phyloP scores from a whole-genome alignment of 305 asterid genomes.

The Fraxinus nigra region DNA sequence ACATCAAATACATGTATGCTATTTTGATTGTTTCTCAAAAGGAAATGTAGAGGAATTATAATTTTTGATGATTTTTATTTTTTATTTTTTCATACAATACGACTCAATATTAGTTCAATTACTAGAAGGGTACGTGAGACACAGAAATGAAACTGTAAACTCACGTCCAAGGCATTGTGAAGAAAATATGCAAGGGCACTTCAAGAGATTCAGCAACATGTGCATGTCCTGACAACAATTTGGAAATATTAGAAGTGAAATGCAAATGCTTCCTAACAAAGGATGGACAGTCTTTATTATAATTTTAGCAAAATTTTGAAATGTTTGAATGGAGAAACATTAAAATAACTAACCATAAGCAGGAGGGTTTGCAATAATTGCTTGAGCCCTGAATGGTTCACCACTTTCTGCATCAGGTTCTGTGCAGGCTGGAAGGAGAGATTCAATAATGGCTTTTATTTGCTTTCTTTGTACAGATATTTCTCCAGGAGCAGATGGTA shows the following conservation, averaged over 20 bases:
- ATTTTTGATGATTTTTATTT: neutral
- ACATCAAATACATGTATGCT: neutral
- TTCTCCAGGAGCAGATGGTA: constrained; percentile 89
- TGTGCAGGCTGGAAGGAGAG: constrained; percentile 97
- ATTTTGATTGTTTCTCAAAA: neutral
- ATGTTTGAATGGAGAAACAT: neutral
- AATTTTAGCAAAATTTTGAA: neutral
- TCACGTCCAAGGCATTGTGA: constrained; percentile 99
- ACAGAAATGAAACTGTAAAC: constrained; percentile 27
- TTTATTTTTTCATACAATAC: neutral
- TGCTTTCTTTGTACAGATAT: constrained; percentile 75
- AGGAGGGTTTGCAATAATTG: constrained; percentile 98
- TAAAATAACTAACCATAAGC: constrained; percentile 76
- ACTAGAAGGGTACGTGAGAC: constrained; percentile 12
- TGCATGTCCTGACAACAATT: constrained; percentile 71
- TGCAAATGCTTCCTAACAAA: neutral
- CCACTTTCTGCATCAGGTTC: constrained; percentile 77
- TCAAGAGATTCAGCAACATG: constrained; percentile 98
- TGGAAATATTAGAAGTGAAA: constrained; percentile 15
- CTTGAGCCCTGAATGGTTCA: constrained; percentile 89
- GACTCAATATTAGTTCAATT: constrained; percentile 3
- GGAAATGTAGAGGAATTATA: neutral
- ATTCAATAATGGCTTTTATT: constrained; percentile 82
- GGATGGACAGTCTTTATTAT: constrained; percentile 5
- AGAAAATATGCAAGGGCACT: constrained; percentile 94